Conservation (phyloP, 163 green algal genomes). For the Chlamydomonas reinhardtii region DNA sequence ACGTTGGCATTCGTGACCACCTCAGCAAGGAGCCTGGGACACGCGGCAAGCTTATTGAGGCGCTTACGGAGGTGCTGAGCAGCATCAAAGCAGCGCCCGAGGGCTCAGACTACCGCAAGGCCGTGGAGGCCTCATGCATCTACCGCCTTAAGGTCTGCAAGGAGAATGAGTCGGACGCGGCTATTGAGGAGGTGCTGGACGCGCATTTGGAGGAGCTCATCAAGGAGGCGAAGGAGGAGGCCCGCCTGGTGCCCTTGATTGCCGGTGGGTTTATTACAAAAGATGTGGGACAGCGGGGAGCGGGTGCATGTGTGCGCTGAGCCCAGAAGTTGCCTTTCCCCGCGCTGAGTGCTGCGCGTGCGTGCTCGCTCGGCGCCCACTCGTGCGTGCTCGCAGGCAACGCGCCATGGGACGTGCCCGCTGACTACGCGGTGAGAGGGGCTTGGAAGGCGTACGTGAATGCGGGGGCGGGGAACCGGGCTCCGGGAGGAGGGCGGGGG, state of each 20-base stretch:
- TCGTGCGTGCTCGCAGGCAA: slow-evolving; percentile 46
- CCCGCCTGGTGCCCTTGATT: slow-evolving; percentile 63
- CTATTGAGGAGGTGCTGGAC: slow-evolving; percentile 74
- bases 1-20: slow-evolving; percentile 67
- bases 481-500: too few species aligned
- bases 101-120: slow-evolving; percentile 62
- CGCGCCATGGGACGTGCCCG: slow-evolving; percentile 65
- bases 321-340: too few species aligned
- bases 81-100: slow-evolving; percentile 56
- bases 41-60: slow-evolving; percentile 54
- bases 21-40: slow-evolving; percentile 60
- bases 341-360: not conserved
- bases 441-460: not conserved
- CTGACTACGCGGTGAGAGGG: slow-evolving; percentile 53
- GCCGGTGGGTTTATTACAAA: slow-evolving; percentile 31
- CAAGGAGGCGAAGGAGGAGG: slow-evolving; percentile 66
- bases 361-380: too few species aligned
- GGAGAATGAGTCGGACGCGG: slow-evolving; percentile 63
- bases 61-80: slow-evolving; percentile 56
- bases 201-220: slow-evolving; percentile 74
- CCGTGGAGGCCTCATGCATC: slow-evolving; percentile 59
- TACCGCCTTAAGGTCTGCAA: slow-evolving; percentile 70
- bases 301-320: not conserved
- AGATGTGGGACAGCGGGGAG: too few species aligned
- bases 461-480: too few species aligned